A percentile compares a stretch with the other conserved stretches of the same genome.
Evolutionary conservation across 495 filamentous ascomycete genomes (phyloP).

Genomic region (Penicillium pulvis): DNA sequence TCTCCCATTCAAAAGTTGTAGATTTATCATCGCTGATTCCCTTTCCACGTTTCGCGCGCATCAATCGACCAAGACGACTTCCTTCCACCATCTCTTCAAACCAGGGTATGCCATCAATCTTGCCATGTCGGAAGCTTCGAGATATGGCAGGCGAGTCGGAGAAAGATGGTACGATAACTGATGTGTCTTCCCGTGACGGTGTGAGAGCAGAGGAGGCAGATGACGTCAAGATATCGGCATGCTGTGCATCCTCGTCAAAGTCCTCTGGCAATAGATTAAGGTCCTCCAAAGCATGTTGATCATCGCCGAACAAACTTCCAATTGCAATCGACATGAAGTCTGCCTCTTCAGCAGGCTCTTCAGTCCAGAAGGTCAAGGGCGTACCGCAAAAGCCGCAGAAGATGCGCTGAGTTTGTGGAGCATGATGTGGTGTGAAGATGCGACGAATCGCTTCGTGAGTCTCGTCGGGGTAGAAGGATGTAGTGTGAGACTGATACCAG

Average conservation of each 20-base stretch:
- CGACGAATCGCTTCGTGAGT: conserved; percentile 70
- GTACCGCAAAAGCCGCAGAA: conserved; percentile 94
- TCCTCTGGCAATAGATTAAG: conserved; percentile 62
- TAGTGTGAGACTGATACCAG: conserved; percentile 71
- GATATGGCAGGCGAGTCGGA: conserved; percentile 20
- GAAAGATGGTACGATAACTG: conserved; percentile 27
- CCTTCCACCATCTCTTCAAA: conserved; percentile 80
- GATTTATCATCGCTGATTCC: conserved; percentile 56
- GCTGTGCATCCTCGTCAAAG: conserved; percentile 39
- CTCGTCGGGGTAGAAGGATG: conserved; percentile 77
- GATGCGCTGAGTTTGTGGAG: conserved; percentile 62
- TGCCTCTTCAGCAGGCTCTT: conserved; percentile 65
- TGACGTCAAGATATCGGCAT: conserved; percentile 18
- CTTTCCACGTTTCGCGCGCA: conserved; percentile 57
- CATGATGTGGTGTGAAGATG: conserved; percentile 62
- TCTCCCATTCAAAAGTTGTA: conserved; percentile 76
- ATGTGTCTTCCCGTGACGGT: conserved; percentile 8
- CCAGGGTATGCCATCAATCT: conserved; percentile 67
- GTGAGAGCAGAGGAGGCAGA: conserved; percentile 10
- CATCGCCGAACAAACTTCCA: conserved; percentile 65
- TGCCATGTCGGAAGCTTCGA: conserved; percentile 36
- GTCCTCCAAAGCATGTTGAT: conserved; percentile 69
- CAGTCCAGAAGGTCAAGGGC: conserved; percentile 77
- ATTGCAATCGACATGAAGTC: conserved; percentile 76
- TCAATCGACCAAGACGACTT: conserved; percentile 67